A percentile compares a stretch with the other conserved stretches of the same genome.
Conservation (phyloP, 441 rosid species). For the Gossypium aridum region DNA sequence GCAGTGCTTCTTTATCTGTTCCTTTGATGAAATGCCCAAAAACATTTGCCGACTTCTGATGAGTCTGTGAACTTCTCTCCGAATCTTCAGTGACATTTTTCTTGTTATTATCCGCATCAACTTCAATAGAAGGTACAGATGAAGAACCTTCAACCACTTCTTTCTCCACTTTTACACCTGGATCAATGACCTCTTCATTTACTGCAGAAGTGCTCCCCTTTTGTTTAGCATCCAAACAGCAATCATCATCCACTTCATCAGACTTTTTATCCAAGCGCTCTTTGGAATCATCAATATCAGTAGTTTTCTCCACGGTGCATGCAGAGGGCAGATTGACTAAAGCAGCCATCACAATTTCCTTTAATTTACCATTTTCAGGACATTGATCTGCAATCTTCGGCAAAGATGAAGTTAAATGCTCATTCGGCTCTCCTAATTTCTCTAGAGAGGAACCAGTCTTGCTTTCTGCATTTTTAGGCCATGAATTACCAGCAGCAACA, state of each 20-base stretch:
- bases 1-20: slow-evolving; percentile 20
- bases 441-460: slow-evolving; percentile 21
- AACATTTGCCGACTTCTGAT: slow-evolving; percentile 25
- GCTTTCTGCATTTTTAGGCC: slow-evolving; percentile 22
- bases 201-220: slow-evolving; percentile 14
- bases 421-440: slow-evolving; percentile 26
- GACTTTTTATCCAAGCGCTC: slow-evolving; percentile 24
- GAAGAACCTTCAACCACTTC: slow-evolving; percentile 30
- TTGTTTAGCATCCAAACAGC: slow-evolving; percentile 18
- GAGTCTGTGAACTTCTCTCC: slow-evolving; percentile 18
- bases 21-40: slow-evolving; percentile 17
- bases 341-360: slow-evolving; percentile 19
- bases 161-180: slow-evolving; percentile 23
- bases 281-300: slow-evolving; percentile 21
- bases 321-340: slow-evolving; percentile 16
- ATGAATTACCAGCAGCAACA: slow-evolving; percentile 15
- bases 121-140: slow-evolving; percentile 12
- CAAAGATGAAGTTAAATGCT: slow-evolving; percentile 31
- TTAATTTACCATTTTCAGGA: slow-evolving; percentile 32
- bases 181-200: slow-evolving; percentile 23
- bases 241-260: slow-evolving; percentile 20
- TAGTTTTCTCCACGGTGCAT: slow-evolving; percentile 18
- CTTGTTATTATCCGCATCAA: slow-evolving; percentile 25
- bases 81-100: slow-evolving; percentile 23
- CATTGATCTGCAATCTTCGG: slow-evolving; percentile 35